These are phyloP conservation scores for Dactylonectria macrodidyma DNA, from an alignment of 2,329 filamentous ascomycete species.

Conservation along the genomic window DNA sequence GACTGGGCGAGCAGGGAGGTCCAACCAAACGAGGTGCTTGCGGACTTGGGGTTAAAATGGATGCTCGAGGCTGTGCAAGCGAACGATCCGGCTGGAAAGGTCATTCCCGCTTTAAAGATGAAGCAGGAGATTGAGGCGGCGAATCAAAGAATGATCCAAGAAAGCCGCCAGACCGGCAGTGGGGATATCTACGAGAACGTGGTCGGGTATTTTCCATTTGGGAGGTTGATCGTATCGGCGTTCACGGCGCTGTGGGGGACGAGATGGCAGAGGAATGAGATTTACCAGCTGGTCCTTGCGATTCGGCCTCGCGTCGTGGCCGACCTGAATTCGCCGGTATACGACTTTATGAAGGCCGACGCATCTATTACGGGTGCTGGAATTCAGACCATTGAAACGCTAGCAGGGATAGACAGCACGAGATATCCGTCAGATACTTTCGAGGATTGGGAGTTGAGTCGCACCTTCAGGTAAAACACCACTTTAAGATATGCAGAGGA, in stretches of 20 bases:
- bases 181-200: conserved; percentile 16
- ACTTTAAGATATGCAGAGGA: too few species aligned
- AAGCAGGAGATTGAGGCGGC: background rate
- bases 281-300: conserved; percentile 27
- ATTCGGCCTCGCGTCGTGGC: conserved; percentile 15
- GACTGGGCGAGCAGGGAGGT: conserved; percentile 37
- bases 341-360: conserved; percentile 8
- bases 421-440: conserved; percentile 20
- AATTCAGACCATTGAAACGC: background rate
- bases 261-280: conserved; percentile 20
- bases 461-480: background rate
- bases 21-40: conserved; percentile 40
- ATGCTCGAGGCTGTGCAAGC: conserved; percentile 37
- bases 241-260: background rate
- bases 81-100: conserved; percentile 13
- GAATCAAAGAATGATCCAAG: background rate
- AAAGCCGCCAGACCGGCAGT: background rate
- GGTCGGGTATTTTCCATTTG: conserved; percentile 16
- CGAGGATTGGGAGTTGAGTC: conserved; percentile 14
- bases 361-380: background rate
- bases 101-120: conserved; percentile 1
- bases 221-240: background rate
- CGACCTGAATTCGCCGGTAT: conserved; percentile 10
- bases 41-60: conserved; percentile 39
- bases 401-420: background rate